Conservation (phyloP, 352 stramenopile genomes). For the Aphanomyces invadans region DNA sequence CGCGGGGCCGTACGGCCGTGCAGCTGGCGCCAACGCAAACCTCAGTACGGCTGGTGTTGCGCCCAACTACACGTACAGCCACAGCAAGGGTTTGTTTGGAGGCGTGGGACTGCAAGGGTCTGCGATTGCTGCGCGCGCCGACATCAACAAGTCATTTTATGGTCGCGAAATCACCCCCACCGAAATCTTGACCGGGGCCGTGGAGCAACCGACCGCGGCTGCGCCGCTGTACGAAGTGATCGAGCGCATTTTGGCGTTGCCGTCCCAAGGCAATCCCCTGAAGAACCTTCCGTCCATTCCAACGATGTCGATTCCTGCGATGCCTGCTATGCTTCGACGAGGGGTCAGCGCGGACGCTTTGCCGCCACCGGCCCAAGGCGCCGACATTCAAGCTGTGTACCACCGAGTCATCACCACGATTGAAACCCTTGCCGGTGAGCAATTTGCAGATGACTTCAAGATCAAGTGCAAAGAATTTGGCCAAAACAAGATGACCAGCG, state of each 20-base stretch:
- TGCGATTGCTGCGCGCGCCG: slow-evolving; percentile 60
- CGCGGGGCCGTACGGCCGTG: slow-evolving; percentile 67
- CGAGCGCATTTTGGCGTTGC: slow-evolving; percentile 64
- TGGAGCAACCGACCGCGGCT: slow-evolving; percentile 72
- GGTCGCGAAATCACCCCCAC: slow-evolving; percentile 76
- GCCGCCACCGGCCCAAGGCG: slow-evolving; percentile 54
- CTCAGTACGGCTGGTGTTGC: slow-evolving; percentile 64
- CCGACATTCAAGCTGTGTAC: slow-evolving; percentile 79
- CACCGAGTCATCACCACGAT: slow-evolving; percentile 73
- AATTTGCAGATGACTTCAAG: slow-evolving; percentile 76
- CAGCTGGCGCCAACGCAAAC: slow-evolving; percentile 65
- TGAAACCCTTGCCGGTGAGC: slow-evolving; percentile 42
- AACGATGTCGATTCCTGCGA: slow-evolving; percentile 12
- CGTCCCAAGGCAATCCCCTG: slow-evolving; percentile 26
- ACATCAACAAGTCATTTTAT: slow-evolving; percentile 87
- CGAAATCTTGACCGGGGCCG: slow-evolving; percentile 73
- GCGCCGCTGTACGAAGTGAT: slow-evolving; percentile 77
- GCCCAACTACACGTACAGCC: slow-evolving; percentile 84
- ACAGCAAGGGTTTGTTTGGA: slow-evolving; percentile 82
- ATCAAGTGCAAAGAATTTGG: slow-evolving; percentile 79
- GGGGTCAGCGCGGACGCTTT: slow-evolving; percentile 39
- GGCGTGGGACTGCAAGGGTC: slow-evolving; percentile 73
- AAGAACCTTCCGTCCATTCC: slow-evolving; percentile 20
- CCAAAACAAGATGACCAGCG: slow-evolving; percentile 69
- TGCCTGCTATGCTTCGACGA: slow-evolving; percentile 13